Conservation (phyloP, 208 protist genomes). For the Leishmania lainsoni region DNA sequence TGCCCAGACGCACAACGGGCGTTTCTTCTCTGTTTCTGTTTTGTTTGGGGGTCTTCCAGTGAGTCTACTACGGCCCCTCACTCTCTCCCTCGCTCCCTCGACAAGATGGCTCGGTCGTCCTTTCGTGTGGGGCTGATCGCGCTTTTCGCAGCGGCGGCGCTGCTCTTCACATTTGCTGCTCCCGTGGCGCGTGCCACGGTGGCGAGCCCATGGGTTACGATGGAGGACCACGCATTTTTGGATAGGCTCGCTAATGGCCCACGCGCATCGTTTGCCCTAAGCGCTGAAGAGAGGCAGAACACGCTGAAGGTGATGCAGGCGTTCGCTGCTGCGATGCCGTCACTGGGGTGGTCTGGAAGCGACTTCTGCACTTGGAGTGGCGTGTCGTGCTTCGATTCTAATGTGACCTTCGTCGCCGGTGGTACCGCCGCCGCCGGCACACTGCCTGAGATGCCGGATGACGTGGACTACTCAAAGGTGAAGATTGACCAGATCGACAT, state of each 20-base stretch:
- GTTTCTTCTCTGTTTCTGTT: background rate
- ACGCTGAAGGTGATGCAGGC: constrained; percentile 7
- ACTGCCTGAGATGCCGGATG: constrained; percentile 13
- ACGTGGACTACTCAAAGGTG: constrained; percentile 7
- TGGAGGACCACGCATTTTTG: background rate
- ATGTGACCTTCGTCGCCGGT: background rate
- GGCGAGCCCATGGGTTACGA: background rate
- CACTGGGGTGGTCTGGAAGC: background rate
- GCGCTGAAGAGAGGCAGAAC: background rate
- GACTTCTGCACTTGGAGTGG: constrained; percentile 6
- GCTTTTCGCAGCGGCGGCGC: background rate
- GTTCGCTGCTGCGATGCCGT: constrained; percentile 3
- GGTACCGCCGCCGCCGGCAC: background rate
- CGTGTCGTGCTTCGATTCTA: background rate
- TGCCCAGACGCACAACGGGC: background rate
- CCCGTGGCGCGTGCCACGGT: background rate
- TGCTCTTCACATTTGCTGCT: background rate
- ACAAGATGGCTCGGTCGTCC: background rate
- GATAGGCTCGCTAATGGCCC: background rate
- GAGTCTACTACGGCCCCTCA: too few relatives aligned
- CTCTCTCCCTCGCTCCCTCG: background rate
- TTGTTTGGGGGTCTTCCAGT: too few relatives aligned
- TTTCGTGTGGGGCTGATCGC: background rate
- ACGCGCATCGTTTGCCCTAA: background rate
- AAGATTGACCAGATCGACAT: background rate